Evolutionary conservation across 345 rosid species (phyloP), one percentile per base, ranked within the genome.

Genomic region (Salix caprea): DNA sequence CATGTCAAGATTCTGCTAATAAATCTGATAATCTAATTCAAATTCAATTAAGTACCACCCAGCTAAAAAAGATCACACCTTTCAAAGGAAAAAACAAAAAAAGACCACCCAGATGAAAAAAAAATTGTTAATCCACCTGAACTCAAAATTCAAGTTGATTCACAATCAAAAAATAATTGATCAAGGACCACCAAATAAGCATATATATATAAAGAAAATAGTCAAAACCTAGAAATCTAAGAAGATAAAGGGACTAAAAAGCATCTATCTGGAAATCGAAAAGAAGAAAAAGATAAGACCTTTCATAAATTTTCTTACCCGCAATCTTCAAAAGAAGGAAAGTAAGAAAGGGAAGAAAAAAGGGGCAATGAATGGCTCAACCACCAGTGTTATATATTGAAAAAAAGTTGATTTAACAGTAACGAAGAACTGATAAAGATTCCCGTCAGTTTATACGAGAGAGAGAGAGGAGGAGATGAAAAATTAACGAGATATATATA

Each of bases 381-480:
- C 90, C 64, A 84, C 87, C 83, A 69, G 76, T 74, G 85, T 87
- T 83, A 60, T 77, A 73, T 74, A 9, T 46, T 46, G 24, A 61
- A n/a, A 58, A 66, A 23, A 23, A 73, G 67, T 48, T 76, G 79
- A 82, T 79, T 73, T 50, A 71, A 62, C 65, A n/a, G 42, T 50
- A 46, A 58, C 6, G 14, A 67, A 37, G 48, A 77, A 74, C 81
- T 65, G 65, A 60, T 75, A 62, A 72, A 77, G 82, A 82, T 79
- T 81, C 86, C 85, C 16, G 74, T 70, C 65, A 66, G 80, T 56
- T 79, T 65, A 40, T 30, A 11, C n/a, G 36, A 23, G 10, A 67
- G 16, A 65, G 16, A 65, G 19, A 19, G 16, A 69, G 37, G 5
- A 67, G n/a, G 70, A 2, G 48, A 14, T 21, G 42, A n/a, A 65